phyloP scores from a whole-genome alignment of 2,329 filamentous ascomycete species.

The Aphanocladium album region DNA sequence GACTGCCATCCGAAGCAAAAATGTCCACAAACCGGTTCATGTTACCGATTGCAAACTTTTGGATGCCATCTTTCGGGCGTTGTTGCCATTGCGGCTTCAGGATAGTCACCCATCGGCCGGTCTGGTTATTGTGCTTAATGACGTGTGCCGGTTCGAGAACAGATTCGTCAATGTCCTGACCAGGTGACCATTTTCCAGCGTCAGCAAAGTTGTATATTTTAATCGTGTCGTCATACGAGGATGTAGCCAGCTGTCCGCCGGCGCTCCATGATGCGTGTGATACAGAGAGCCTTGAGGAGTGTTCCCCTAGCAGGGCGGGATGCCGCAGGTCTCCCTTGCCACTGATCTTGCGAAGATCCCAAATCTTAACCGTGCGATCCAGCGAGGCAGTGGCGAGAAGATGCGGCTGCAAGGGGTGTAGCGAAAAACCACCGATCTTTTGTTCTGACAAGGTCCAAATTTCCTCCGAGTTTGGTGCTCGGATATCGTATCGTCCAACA shows the following conservation, averaged over 20 bases:
- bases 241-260: constrained; percentile 80
- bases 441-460: constrained; percentile 78
- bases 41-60: constrained; percentile 89
- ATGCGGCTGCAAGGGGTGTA: constrained; percentile 76
- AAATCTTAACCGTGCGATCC: constrained; percentile 83
- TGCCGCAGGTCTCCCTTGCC: constrained; percentile 55
- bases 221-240: constrained; percentile 90
- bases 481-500: constrained; percentile 76
- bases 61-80: constrained; percentile 68
- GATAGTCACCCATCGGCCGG: constrained; percentile 86
- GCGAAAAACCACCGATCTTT: constrained; percentile 90
- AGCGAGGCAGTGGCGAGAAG: constrained; percentile 84
- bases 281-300: constrained; percentile 77
- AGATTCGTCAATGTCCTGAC: constrained; percentile 51
- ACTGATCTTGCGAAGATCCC: constrained; percentile 80
- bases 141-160: constrained; percentile 64
- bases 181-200: constrained; percentile 53
- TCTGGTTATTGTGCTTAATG: constrained; percentile 90
- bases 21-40: constrained; percentile 98
- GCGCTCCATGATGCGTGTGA: constrained; percentile 89
- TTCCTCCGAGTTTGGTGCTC: constrained; percentile 53
- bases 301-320: constrained; percentile 72
- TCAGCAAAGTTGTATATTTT: constrained; percentile 81
- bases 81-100: constrained; percentile 83
- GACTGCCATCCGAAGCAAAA: constrained; percentile 74